A percentile compares a stretch with the other conserved stretches of the same genome.
Evolutionary conservation across 208 protist species (phyloP).

Genomic region (Polymyxa betae): DNA sequence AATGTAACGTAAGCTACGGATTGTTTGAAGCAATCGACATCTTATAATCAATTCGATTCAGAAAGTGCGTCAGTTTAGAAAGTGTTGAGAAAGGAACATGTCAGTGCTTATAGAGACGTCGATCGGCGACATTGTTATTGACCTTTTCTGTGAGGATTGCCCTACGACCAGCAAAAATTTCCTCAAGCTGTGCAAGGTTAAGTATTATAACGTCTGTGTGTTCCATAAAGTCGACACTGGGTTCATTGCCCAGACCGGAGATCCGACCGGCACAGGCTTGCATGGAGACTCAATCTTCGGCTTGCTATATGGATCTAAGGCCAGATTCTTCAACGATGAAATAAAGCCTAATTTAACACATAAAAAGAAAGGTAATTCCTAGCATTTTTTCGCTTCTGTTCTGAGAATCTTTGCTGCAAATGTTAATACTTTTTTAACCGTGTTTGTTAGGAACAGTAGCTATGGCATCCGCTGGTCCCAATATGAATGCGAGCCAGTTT

Average conservation of each 20-base stretch:
- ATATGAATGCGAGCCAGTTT: constrained; percentile 83
- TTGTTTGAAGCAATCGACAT: no score
- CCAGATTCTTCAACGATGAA: constrained; percentile 38
- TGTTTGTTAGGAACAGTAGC: constrained; percentile 69
- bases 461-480: constrained; percentile 74
- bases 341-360: constrained; percentile 20
- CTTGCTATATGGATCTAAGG: constrained; percentile 73
- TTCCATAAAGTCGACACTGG: constrained; percentile 83
- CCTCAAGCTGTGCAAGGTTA: constrained; percentile 89
- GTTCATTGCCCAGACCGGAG: constrained; percentile 81
- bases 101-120: constrained; percentile 84
- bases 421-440: no score
- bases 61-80: no score
- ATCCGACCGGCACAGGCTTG: constrained; percentile 77
- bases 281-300: constrained; percentile 77
- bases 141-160: constrained; percentile 80
- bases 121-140: constrained; percentile 83
- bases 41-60: no score
- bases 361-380: constrained; percentile 16
- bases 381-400: not conserved
- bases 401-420: no score
- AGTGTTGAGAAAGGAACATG: no score
- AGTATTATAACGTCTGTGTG: constrained; percentile 88
- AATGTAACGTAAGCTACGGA: no score
- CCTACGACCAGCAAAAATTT: constrained; percentile 83